phyloP scores from a whole-genome alignment of 192 early-diverging fungal genomes.

The Glomus cerebriforme region DNA sequence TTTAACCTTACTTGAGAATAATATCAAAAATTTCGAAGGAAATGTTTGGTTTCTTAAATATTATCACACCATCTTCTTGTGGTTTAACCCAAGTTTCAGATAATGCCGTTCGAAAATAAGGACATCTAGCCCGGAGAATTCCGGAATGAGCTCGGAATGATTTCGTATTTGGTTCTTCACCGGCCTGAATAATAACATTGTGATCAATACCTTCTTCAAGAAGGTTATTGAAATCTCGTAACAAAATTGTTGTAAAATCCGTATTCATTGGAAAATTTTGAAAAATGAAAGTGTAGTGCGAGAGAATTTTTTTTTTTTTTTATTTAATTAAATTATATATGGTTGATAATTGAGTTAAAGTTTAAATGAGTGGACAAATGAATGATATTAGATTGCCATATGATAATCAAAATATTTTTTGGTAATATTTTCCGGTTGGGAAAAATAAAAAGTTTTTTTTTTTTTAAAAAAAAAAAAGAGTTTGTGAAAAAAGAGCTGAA shows the following conservation, averaged over 20 bases:
- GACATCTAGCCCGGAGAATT: slow-evolving; percentile 5
- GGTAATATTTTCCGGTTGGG: too few species aligned
- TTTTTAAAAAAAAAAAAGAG: neutral
- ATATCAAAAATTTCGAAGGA: slow-evolving; percentile 17
- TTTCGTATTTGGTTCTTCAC: slow-evolving; percentile 16
- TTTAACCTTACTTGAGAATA: slow-evolving; percentile 6
- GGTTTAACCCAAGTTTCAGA: slow-evolving; percentile 12
- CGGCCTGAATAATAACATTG: slow-evolving; percentile 11
- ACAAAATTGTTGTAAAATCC: slow-evolving; percentile 7
- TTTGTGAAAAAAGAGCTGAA: too few species aligned
- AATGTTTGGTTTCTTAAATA: slow-evolving; percentile 13
- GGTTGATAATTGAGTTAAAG: neutral
- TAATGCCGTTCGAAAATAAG: slow-evolving; percentile 21
- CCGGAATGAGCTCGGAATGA: slow-evolving; percentile 11
- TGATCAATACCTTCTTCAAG: slow-evolving; percentile 11
- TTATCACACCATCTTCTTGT: slow-evolving; percentile 4
- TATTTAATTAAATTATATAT: neutral
- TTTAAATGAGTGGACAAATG: neutral
- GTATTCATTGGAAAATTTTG: neutral
- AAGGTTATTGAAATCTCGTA: slow-evolving; percentile 5
- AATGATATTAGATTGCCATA: neutral
- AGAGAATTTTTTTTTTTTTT: neutral
- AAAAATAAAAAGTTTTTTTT: neutral
- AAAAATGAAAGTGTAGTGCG: neutral
- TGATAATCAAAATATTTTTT: neutral